Evolutionary conservation across 805 yeast genomes (phyloP), one percentile per base, ranked within the genome.

Genomic region (Nakazawaea ishiwadae): DNA sequence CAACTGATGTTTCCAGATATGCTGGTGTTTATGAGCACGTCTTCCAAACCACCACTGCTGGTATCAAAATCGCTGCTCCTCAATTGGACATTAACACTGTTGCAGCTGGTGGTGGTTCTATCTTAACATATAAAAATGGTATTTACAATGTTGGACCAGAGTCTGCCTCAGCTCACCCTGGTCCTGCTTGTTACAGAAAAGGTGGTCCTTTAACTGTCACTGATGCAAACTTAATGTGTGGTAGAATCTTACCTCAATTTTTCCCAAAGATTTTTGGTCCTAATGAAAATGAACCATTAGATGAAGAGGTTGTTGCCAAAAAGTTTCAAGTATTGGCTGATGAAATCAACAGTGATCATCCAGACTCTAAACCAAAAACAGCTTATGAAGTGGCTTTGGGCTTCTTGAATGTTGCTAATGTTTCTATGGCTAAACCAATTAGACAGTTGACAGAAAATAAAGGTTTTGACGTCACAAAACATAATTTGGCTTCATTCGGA

Each of bases 251-350:
- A 9, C 69, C 69, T 2, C 65, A 65, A 26, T 58, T 51, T 38
- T 69, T 69, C 51, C 74, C 75, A 12, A 59, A 65, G 44, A 69
- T 69, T 17, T 69, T 69, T 55, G 75, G 74, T n/a, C 66, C 68
- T 14, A 56, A 60, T 45, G 72, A 66, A 46, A 58, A 69, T 44
- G 56, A 63, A 44, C 60, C 68, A 1, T 49, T 68, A 36, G 72
- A 68, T 43, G 41, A 49, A 19, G 62, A 64, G 35, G 45, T 53
- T 11, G 60, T 66, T 2, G 54, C 53, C 31, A 31, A 50, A 39
- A 66, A 62, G 45, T 69, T 69, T 48, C 52, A 56, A 37, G 65
- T 57, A 23, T 53, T 70, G 26, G 60, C 75, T 1, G 51, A 56
- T 11, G 45, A 52, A 16, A 69, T 70, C 40, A 69, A 69, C 45